Base-by-base conservation (phyloP, 1,284 basidiomycete species). In the Neolentinus lepideus region DNA sequence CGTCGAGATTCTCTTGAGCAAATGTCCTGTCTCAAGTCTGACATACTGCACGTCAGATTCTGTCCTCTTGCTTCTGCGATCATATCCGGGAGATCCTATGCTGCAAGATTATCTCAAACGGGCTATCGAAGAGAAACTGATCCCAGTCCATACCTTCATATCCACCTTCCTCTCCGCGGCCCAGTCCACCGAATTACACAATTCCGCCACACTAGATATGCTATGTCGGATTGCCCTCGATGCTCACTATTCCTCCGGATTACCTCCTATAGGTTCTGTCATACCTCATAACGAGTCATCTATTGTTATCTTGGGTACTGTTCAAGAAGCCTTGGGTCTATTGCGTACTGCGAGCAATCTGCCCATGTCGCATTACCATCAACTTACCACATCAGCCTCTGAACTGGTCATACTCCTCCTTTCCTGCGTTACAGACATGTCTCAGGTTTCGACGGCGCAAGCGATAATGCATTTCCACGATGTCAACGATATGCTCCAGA, bases 181-280 rank as follows among this genome's bases (percentile, higher is more conserved):
- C 27, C 69, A 70, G 29, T 74, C 75, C 10, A 64, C 70, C 22
- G 71, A 83, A 35, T 62, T 88, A 27, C 84, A 85, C 60, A 74
- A 80, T 38, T 70, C 78, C 9, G 77, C 82, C 0, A 90, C 86
- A 1, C 71, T 90, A 36, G 80, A 88, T 63, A 77, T 78, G 61
- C 77, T 90, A 9, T 89, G 85, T 66, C 78, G 78, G 50, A 73
- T 83, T 38, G 81, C 79, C 4, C 69, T 88, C 47, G 79, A 86
- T 55, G 72, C 72, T 2, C 82, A 87, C 63, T 83, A 85, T 63
- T 69, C 79, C 12, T 78, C 81, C 25, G 78, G 80, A n/a, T 60
- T 78, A 53, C 67, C 77, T 22, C 71, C 83, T 0, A 64, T 76
- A 1, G 76, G 78, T 4, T 81, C 84, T 10, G 65, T 85, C 46